Conservation (phyloP, 345 rosid genomes). For the Psidium friedrichsthalianum region DNA sequence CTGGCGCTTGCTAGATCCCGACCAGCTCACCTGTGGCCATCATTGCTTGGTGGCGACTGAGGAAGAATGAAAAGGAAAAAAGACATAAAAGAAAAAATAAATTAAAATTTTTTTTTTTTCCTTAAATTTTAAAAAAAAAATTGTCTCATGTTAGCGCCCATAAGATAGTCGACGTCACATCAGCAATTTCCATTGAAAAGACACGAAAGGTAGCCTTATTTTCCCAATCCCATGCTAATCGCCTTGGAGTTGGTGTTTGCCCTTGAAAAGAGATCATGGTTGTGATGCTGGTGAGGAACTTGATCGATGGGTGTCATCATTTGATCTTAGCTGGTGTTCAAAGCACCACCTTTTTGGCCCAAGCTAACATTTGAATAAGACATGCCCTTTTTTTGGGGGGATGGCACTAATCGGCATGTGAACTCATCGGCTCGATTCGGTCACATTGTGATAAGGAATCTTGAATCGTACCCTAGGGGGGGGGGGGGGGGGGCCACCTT, state of each 20-base stretch:
- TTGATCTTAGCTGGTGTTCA: background rate
- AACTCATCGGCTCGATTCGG: background rate
- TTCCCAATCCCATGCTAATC: no score
- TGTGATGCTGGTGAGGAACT: background rate
- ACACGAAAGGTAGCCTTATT: no score
- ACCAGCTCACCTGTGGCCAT: no score
- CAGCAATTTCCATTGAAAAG: no score
- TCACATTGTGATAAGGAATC: conserved; percentile 5
- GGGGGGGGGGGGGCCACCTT: background rate
- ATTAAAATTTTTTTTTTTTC: no score
- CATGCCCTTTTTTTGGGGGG: background rate
- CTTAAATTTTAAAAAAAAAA: no score
- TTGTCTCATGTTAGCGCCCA: accelerated
- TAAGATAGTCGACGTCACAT: no score
- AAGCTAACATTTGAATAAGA: background rate
- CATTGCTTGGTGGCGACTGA: no score
- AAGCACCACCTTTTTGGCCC: background rate
- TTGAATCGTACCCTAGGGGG: background rate
- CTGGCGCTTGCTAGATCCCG: no score
- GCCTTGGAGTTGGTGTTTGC: background rate
- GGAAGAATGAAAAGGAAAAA: no score
- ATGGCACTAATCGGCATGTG: background rate
- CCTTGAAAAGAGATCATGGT: background rate
- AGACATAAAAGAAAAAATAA: no score
- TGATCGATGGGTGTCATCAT: background rate